These are phyloP conservation scores for Globisporangium carolinianum DNA, from an alignment of 352 stramenopile genomes.

Conservation along the genomic window DNA sequence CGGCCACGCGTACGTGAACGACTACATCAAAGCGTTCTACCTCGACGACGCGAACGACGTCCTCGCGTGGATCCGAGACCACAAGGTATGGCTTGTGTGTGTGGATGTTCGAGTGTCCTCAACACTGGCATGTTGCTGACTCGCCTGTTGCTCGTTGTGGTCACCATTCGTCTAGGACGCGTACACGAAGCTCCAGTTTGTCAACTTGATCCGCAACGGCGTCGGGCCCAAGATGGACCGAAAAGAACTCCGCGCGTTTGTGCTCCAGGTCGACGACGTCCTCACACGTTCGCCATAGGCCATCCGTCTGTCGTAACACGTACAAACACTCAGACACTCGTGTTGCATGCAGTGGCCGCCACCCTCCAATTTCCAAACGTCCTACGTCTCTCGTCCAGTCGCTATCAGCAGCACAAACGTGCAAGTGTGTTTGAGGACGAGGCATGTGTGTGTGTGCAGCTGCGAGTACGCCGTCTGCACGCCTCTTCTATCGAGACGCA, in stretches of 20 bases:
- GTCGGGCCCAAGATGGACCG: constrained; percentile 47
- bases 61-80: constrained; percentile 68
- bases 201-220: constrained; percentile 62
- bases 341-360: too few relatives aligned
- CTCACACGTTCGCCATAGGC: constrained; percentile 12
- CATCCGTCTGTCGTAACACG: too few relatives aligned
- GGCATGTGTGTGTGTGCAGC: too few relatives aligned
- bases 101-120: not conserved
- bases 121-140: not conserved
- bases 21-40: constrained; percentile 90
- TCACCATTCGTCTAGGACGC: constrained; percentile 14
- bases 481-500: constrained; percentile 11
- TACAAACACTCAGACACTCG: too few relatives aligned
- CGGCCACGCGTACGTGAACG: constrained; percentile 62
- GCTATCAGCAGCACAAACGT: too few relatives aligned
- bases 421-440: too few relatives aligned
- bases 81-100: constrained; percentile 40
- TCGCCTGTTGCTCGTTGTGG: constrained; percentile 3
- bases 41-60: constrained; percentile 71
- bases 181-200: constrained; percentile 57
- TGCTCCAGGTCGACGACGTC: constrained; percentile 54
- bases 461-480: not conserved
- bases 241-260: constrained; percentile 47
- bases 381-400: not conserved
- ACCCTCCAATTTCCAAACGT: not conserved